These are phyloP conservation scores for Chenopodium album DNA, from an alignment of 148 eudicot species.

Conservation along the genomic window DNA sequence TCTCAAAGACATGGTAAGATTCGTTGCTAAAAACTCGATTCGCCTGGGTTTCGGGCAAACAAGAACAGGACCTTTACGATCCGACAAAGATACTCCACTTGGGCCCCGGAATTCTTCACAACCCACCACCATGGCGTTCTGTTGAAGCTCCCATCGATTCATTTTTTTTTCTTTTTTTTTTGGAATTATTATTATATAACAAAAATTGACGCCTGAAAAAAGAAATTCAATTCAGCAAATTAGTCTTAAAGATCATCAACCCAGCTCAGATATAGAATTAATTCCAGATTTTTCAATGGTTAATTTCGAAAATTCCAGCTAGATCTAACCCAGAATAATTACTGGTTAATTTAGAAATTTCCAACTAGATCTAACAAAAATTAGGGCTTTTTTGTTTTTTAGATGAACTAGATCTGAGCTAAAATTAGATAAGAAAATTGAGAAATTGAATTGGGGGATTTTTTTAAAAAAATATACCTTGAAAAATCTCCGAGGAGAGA, in stretches of 20 bases:
- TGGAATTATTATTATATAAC: neutral
- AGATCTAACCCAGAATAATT: neutral
- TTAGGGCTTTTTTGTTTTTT: too few species aligned
- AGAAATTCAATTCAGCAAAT: neutral
- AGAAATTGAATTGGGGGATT: neutral
- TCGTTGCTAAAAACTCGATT: conserved; percentile 30
- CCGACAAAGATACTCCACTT: conserved; percentile 15
- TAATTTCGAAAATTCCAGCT: neutral
- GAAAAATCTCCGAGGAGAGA: neutral
- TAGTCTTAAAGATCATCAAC: neutral
- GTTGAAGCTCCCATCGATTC: conserved; percentile 36
- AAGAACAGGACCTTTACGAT: conserved; percentile 24
- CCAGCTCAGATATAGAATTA: neutral
- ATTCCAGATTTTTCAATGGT: neutral
- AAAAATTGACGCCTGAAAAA: conserved; percentile 21
- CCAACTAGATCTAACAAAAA: too few species aligned
- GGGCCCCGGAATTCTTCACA: conserved; percentile 33
- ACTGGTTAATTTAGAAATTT: too few species aligned
- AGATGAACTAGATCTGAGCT: neutral
- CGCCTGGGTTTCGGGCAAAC: conserved; percentile 47
- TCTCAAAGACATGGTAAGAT: conserved; percentile 32
- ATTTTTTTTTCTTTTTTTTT: conserved; percentile 20
- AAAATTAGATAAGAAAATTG: neutral
- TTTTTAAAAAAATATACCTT: neutral
- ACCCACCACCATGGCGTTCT: conserved; percentile 24